Conservation (phyloP, 805 yeast genomes). For the Metschnikowia corniflorae region DNA sequence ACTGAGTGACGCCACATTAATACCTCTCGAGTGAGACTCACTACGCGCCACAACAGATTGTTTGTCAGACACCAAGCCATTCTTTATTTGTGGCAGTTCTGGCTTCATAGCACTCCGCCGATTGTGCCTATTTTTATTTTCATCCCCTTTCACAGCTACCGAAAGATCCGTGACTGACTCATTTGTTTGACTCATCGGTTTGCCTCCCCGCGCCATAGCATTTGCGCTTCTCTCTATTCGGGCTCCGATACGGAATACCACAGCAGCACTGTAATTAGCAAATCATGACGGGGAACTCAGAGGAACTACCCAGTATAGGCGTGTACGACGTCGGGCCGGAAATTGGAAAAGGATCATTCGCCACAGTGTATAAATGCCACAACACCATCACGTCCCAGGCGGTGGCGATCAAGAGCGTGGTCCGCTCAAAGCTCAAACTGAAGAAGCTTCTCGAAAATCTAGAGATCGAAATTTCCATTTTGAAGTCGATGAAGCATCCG, state of each 20-base stretch:
- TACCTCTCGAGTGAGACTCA: background rate
- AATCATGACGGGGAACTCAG: no score
- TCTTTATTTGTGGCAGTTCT: no score
- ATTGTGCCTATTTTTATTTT: no score
- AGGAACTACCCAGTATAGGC: conserved; percentile 27
- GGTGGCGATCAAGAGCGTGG: conserved; percentile 88
- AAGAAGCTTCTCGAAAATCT: conserved; percentile 86
- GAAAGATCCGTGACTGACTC: no score
- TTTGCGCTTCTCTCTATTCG: no score
- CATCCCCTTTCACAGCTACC: no score
- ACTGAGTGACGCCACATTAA: conserved; percentile 8
- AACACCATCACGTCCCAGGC: conserved; percentile 50
- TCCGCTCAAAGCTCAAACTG: conserved; percentile 74
- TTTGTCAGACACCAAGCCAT: no score
- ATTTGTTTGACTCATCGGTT: no score
- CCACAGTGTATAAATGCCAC: conserved; percentile 87
- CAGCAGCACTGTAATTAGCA: no score
- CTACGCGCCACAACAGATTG: conserved; percentile 8
- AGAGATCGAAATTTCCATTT: conserved; percentile 86
- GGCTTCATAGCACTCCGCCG: no score
- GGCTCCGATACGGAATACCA: no score
- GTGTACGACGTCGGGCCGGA: conserved; percentile 66
- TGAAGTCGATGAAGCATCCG: conserved; percentile 85
- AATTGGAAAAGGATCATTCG: conserved; percentile 95
- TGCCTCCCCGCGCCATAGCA: no score